Percentiles rank a stretch among this genome's conserved stretches.
Conservation (phyloP, 495 filamentous ascomycete species). For the Penicillium manginii region DNA sequence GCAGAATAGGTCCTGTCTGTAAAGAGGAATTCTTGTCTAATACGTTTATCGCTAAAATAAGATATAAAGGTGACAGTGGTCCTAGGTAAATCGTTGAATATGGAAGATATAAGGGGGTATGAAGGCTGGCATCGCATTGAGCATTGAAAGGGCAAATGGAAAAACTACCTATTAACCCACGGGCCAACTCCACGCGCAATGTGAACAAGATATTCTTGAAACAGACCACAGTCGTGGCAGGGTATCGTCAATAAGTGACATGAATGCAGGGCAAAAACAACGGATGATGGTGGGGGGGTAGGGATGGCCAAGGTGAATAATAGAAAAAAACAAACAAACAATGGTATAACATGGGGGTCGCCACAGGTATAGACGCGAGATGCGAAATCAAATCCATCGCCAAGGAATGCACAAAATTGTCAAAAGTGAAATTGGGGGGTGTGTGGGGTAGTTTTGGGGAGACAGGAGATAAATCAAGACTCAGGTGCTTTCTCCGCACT, state of each 20-base stretch:
- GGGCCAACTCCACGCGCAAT: conserved; percentile 20
- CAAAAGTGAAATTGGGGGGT: conserved; percentile 1
- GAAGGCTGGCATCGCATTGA: too few species aligned
- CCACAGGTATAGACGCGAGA: conserved; percentile 25
- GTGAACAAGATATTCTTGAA: conserved; percentile 9
- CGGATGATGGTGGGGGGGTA: background rate
- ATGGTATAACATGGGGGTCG: conserved; percentile 8
- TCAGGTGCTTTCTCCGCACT: conserved; percentile 1
- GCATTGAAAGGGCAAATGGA: too few species aligned
- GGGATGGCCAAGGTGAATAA: conserved; percentile 4
- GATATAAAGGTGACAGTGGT: too few species aligned
- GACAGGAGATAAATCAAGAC: conserved; percentile 5
- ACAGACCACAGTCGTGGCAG: conserved; percentile 26
- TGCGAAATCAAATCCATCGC: conserved; percentile 9
- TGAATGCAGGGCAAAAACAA: conserved; percentile 13
- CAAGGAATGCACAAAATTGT: conserved; percentile 8
- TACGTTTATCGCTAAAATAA: too few species aligned
- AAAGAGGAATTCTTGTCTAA: too few species aligned
- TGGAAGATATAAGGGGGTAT: too few species aligned
- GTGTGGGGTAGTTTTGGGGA: too few species aligned
- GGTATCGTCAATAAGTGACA: conserved; percentile 38
- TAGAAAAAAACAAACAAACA: conserved; percentile 8
- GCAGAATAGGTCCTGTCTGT: too few species aligned
- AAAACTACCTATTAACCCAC: too few species aligned
- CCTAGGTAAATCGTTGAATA: too few species aligned